These are phyloP conservation scores for Yamadazyma ubonensis DNA, from an alignment of 805 yeast genomes.

Conservation along the genomic window DNA sequence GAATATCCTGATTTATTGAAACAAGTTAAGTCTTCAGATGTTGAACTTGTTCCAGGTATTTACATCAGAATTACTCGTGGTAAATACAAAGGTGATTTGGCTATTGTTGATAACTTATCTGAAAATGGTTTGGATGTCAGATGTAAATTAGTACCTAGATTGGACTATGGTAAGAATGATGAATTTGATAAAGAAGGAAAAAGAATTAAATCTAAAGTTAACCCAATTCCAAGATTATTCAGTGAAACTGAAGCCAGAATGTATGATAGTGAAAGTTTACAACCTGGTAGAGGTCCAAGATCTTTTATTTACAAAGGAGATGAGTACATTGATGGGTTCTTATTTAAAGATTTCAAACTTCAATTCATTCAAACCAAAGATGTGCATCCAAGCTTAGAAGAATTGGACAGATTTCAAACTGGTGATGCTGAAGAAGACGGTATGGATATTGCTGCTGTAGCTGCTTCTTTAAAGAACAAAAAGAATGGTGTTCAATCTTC, in stretches of 20 bases:
- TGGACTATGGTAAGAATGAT: constrained; percentile 79
- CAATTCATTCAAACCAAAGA: constrained; percentile 76
- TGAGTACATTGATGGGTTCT: constrained; percentile 85
- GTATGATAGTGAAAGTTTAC: constrained; percentile 72
- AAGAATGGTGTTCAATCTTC: constrained; percentile 25
- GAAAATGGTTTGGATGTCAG: constrained; percentile 96
- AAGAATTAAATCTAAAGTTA: constrained; percentile 53
- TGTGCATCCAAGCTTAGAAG: constrained; percentile 86
- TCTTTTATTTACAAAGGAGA: constrained; percentile 77
- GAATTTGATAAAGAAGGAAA: constrained; percentile 49
- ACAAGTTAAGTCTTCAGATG: constrained; percentile 84
- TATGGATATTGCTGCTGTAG: constrained; percentile 83
- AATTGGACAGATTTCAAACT: constrained; percentile 74
- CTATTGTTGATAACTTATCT: constrained; percentile 86
- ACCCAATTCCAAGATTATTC: constrained; percentile 86
- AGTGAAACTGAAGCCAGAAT: constrained; percentile 86
- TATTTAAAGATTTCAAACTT: constrained; percentile 81
- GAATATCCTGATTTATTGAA: constrained; percentile 92
- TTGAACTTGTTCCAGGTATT: constrained; percentile 85
- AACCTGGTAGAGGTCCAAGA: constrained; percentile 60
- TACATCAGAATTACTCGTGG: constrained; percentile 91
- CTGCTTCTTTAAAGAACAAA: constrained; percentile 73
- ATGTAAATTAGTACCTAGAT: constrained; percentile 86
- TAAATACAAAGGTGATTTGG: constrained; percentile 88
- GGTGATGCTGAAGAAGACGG: constrained; percentile 75